These are phyloP conservation scores for Trichoderma sp. DNA, from an alignment of 2,329 filamentous ascomycete genomes.

Conservation along the genomic window DNA sequence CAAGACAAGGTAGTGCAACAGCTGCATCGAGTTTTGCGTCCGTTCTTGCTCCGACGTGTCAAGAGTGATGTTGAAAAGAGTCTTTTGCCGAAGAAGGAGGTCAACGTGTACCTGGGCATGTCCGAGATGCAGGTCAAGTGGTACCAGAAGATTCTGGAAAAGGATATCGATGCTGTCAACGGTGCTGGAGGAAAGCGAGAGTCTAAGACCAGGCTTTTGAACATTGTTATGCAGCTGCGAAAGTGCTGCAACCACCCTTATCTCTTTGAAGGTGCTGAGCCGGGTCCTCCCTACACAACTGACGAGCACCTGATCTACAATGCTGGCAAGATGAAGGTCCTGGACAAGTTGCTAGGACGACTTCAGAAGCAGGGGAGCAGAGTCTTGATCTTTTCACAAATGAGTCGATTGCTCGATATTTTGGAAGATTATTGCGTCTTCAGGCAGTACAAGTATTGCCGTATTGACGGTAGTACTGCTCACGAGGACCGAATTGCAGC, in stretches of 20 bases:
- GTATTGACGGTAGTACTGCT: slow-evolving; percentile 94
- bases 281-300: slow-evolving; percentile 95
- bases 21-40: slow-evolving; percentile 86
- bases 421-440: slow-evolving; percentile 98
- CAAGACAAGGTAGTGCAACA: slow-evolving; percentile 97
- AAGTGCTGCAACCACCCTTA: slow-evolving; percentile 99
- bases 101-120: slow-evolving; percentile 98
- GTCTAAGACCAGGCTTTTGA: slow-evolving; percentile 93
- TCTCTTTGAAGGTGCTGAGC: slow-evolving; percentile 95
- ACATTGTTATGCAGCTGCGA: slow-evolving; percentile 98
- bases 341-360: slow-evolving; percentile 85
- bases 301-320: slow-evolving; percentile 95
- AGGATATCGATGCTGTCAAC: slow-evolving; percentile 98
- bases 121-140: slow-evolving; percentile 99
- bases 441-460: slow-evolving; percentile 90
- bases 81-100: slow-evolving; percentile 91
- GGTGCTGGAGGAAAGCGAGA: slow-evolving; percentile 94
- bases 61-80: slow-evolving; percentile 99
- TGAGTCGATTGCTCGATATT: slow-evolving; percentile 96
- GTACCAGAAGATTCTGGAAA: slow-evolving; percentile 99
- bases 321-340: slow-evolving; percentile 94
- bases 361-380: slow-evolving; percentile 86
- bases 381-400: slow-evolving; percentile 98
- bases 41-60: slow-evolving; percentile 92
- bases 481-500: slow-evolving; percentile 97